These are phyloP conservation scores for Solanum piurae DNA, from an alignment of 257 asterid species.

Conservation along the genomic window DNA sequence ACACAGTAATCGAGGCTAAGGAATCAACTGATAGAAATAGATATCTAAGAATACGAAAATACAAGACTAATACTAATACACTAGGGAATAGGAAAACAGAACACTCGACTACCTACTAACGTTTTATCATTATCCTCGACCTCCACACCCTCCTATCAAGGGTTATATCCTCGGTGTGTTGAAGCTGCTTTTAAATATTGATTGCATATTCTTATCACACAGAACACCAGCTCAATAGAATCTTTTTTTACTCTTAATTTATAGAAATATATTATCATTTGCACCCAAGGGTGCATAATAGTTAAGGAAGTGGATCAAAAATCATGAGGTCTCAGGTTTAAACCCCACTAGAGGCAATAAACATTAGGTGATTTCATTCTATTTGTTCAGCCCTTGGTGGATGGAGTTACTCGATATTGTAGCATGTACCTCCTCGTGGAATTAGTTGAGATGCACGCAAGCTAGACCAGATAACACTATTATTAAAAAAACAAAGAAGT, in stretches of 20 bases:
- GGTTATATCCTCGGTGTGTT: background rate
- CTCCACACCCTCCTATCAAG: background rate
- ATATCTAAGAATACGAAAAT: background rate
- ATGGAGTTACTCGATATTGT: too few relatives aligned
- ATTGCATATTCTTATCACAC: background rate
- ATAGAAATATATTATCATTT: background rate
- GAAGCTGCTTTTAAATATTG: background rate
- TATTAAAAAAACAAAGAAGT: background rate
- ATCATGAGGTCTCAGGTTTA: background rate
- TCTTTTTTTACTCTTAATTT: background rate
- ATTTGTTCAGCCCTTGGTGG: background rate
- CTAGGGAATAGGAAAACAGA: background rate
- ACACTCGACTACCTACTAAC: background rate
- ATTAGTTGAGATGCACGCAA: background rate
- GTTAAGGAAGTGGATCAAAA: background rate
- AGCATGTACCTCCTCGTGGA: background rate
- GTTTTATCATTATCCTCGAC: background rate
- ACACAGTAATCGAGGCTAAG: background rate
- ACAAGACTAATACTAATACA: background rate
- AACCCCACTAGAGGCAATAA: background rate
- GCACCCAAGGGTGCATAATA: background rate
- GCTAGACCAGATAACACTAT: background rate
- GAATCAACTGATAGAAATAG: too few relatives aligned
- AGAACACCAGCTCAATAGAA: background rate
- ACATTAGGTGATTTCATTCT: background rate